Evolutionary conservation across 164 flowering plant genomes (phyloP), one percentile per base, ranked within the genome.

Genomic region (Platanus orientalis): DNA sequence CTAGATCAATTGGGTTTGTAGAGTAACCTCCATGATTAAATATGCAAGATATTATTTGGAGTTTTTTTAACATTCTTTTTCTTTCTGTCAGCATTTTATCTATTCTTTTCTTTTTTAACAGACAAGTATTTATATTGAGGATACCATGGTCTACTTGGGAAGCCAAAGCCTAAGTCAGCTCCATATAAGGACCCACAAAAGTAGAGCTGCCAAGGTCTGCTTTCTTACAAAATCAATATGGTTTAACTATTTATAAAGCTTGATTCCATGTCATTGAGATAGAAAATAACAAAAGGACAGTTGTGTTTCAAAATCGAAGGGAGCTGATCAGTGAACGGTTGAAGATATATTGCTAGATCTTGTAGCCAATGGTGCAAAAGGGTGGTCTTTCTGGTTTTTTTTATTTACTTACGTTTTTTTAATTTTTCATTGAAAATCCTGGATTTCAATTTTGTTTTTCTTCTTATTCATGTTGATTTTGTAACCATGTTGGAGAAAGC

Each of bases 401-500:
- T 19, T 11, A 4, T 19, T 19, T 27, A 34, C 14, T 40, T 26
- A 21, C 36, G 1, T 7, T n/a, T n/a, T n/a, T n/a, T 2, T 4
- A 39, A 25, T 47, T 45, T 28, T 34, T 34, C 39, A 34, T n/a
- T 34, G 39, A 34, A 5, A n/a, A n/a, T n/a, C n/a, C n/a, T n/a
- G n/a, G n/a, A n/a, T n/a, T n/a, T n/a, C n/a, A n/a, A n/a, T n/a
- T n/a, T n/a, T n/a, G n/a, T n/a, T n/a, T n/a, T n/a, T n/a, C n/a
- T n/a, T 32, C 36, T 32, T 32, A 4, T 32, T 32, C 77, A 90
- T 95, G 96, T 90, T 75, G 98, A 93, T 81, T 69, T 93, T 73
- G 96, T 90, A 3, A 90, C 97, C 49, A 93, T 93, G 98, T 64
- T 93, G 45, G 98, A 93, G 65, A 90, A 93, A 73, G 98, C 98